Evolutionary conservation across 176 grass and related monocot species (phyloP).

Genomic region (Hyparrhenia diplandra): DNA sequence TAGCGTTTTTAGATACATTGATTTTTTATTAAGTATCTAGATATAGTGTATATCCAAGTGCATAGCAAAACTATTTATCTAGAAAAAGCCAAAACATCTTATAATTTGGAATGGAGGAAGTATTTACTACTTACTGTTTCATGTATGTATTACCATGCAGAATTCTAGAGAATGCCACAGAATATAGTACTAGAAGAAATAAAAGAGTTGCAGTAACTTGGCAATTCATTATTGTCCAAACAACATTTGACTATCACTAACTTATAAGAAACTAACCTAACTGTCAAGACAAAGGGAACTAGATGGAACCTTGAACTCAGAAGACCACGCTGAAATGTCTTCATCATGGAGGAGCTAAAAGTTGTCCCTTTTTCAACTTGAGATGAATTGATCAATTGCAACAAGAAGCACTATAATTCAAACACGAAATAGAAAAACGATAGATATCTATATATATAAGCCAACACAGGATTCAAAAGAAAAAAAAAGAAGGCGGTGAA

Average conservation of each 20-base stretch:
- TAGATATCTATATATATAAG: not conserved
- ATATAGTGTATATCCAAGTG: no score
- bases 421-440: not conserved
- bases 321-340: conserved; percentile 86
- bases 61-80: no score
- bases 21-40: no score
- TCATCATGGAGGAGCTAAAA: conserved; percentile 89
- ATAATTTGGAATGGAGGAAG: no score
- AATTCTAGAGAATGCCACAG: not conserved
- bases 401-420: conserved; percentile 66
- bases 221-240: not conserved
- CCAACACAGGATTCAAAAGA: not conserved
- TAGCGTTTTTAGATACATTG: no score
- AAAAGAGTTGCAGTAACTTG: conserved; percentile 14
- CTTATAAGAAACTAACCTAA: not conserved
- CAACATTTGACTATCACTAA: not conserved
- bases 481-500: conserved; percentile 6
- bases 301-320: conserved; percentile 69
- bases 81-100: no score
- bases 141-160: not conserved
- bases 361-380: conserved; percentile 68
- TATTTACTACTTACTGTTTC: not conserved
- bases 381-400: conserved; percentile 96
- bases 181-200: conserved; percentile 9
- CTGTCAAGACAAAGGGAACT: conserved; percentile 13